A percentile compares a stretch with the other conserved stretches of the same genome.
These are phyloP conservation scores for Termitomyces sp. DNA, from an alignment of 768 basidiomycete species.

Conservation along the genomic window DNA sequence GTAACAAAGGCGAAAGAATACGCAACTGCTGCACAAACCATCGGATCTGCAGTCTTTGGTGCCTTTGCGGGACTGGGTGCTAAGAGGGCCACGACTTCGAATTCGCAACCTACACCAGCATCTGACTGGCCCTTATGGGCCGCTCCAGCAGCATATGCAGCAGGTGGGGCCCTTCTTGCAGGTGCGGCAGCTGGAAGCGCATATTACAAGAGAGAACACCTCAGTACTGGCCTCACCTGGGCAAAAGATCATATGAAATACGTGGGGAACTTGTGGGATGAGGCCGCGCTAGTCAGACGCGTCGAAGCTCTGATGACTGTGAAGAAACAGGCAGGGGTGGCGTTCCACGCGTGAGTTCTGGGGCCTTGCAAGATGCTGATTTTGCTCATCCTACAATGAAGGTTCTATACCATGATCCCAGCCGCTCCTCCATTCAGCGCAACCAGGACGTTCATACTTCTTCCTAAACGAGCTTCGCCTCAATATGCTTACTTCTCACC, in stretches of 20 bases:
- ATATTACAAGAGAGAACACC: constrained; percentile 75
- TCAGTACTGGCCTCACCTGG: constrained; percentile 67
- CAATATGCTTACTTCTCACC: constrained; percentile 53
- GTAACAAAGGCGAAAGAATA: constrained; percentile 72
- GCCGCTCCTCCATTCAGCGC: constrained; percentile 51
- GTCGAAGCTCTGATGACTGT: constrained; percentile 57
- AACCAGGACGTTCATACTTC: constrained; percentile 71
- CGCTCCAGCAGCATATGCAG: constrained; percentile 56
- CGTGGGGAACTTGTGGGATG: constrained; percentile 83
- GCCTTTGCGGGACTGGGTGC: constrained; percentile 48
- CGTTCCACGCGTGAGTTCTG: constrained; percentile 64
- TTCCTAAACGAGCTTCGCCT: constrained; percentile 53
- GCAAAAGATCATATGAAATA: constrained; percentile 88
- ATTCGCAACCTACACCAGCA: constrained; percentile 15
- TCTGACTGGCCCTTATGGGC: constrained; percentile 59
- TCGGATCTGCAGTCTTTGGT: constrained; percentile 58
- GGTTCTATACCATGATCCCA: constrained; percentile 79
- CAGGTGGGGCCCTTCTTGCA: constrained; percentile 72
- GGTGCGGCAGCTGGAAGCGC: constrained; percentile 83
- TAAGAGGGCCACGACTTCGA: constrained; percentile 31
- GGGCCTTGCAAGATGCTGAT: not conserved
- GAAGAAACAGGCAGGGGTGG: constrained; percentile 55
- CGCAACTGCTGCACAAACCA: constrained; percentile 56
- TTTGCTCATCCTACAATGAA: constrained; percentile 22
- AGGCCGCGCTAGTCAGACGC: constrained; percentile 51